Base-by-base conservation (phyloP, 2,329 filamentous ascomycete species). In the Ustulina deusta region DNA sequence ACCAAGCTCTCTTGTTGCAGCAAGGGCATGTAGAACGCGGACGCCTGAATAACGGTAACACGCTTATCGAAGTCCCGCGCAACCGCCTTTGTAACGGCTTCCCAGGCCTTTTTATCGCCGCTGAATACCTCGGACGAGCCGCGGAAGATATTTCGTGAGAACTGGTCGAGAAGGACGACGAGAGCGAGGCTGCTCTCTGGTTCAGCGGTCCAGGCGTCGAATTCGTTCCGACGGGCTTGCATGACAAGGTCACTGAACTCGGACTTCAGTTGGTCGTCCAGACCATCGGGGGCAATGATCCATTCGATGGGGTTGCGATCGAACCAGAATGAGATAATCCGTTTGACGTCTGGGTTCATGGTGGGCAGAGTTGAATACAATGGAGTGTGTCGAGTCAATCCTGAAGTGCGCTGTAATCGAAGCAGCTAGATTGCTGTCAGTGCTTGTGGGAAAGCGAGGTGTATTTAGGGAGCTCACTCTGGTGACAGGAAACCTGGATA, bases 291-390 rank as follows among this genome's bases (percentile, higher is more conserved):
- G 6, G 65, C 65, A 25, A 68, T 60, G 34, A 70, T 68, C 68
- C 69, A 71, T 56, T 70, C 64, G 22, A 70, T 64, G 1, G 68
- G 68, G 3, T 68, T 65, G 36, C 68, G 68, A 42, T 70, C 46
- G 42, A 69, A 71, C 68, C 68, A 71, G 60, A 70, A 70, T n/a
- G 48, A 34, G 10, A 71, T 25, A 48, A 71, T 55, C 9, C 68
- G 69, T 20, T 66, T 44, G 38, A 64, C 61, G 25, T 65, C 63
- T 20, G 56, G 44, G 42, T 69, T 55, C 42, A 59, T 49, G 56
- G n/a, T 38, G 29, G 55, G n/a, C n/a, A n/a, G n/a, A n/a, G n/a
- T n/a, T n/a, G n/a, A n/a, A n/a, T n/a, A n/a, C n/a, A n/a, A n/a
- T n/a, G n/a, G n/a, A n/a, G n/a, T n/a, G n/a, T n/a, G n/a, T n/a